Base-by-base conservation (phyloP, 2,329 filamentous ascomycete genomes). In the Raffaelea albimanens region DNA sequence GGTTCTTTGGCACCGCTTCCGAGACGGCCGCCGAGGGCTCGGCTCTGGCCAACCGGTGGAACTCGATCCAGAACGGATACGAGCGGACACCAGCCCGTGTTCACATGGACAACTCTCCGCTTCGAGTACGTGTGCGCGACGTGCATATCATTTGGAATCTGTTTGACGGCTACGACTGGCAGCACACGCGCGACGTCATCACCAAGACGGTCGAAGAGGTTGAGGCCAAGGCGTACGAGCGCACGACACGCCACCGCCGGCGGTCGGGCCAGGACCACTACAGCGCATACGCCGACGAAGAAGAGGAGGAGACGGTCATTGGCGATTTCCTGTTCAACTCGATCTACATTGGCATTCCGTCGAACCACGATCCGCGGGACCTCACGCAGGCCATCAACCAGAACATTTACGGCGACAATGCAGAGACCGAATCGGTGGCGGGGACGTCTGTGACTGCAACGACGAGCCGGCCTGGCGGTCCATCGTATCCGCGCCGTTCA, bases 291-390 rank as follows among this genome's bases (percentile, higher is more conserved):
- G 44, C 50, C 22, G 85, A 83, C 46, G 83, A 82, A 33, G 82
- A 91, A 21, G 85, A 95, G 43, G 85, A 90, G 40, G 86, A 90
- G 63, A 87, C 82, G 13, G 86, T 85, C 5, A 94, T 97, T 63
- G 89, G 88, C 5, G 94, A 98, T 61, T 95, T 94, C 56, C 72
- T 98, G 16, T 98, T 98, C 74, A 97, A 98, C 62, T 98, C 93
- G 0, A 95, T 98, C 47, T 98, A 96, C 68, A 96, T 98, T 57
- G 89, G 87, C 14, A 86, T 98, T 18, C 86, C 91, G 0, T 77
- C 86, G 11, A 93, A 90, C 56, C 80, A 84, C 49, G 91, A 97
- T 56, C 88, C 89, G 5, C 79, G 79, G 46, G 87, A 95, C 25
- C 74, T 97, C 10, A 75, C 87, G 4, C 78, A 80, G 41, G 86